Evolutionary conservation across 306 rosid species (phyloP).

Genomic region (Inga laurina): DNA sequence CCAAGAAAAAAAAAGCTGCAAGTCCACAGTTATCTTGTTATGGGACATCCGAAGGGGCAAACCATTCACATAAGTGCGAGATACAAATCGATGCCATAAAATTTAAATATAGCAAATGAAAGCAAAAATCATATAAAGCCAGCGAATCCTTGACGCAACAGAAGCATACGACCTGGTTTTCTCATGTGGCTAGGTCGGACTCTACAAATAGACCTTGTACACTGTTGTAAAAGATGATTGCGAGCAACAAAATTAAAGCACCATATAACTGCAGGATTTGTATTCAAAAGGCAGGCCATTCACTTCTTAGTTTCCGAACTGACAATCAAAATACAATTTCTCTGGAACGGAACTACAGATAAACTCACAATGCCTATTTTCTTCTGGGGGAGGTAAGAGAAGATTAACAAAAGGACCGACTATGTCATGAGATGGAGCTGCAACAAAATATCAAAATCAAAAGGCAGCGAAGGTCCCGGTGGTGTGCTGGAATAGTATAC

Average conservation of each 20-base stretch:
- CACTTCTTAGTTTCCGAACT: conserved; percentile 37
- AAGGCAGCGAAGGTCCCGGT: conserved; percentile 32
- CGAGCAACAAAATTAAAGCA: background rate
- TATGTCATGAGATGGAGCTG: conserved; percentile 41
- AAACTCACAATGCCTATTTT: conserved; percentile 38
- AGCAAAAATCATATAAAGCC: background rate
- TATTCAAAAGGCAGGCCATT: conserved; percentile 32
- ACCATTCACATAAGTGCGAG: background rate
- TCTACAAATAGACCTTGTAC: background rate
- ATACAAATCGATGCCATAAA: background rate
- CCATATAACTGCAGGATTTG: conserved; percentile 6
- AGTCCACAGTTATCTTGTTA: background rate
- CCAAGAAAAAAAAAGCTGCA: background rate
- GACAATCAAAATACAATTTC: conserved; percentile 34
- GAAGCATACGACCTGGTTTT: background rate
- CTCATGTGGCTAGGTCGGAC: background rate
- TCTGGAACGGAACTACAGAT: conserved; percentile 36
- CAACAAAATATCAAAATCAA: conserved; percentile 20
- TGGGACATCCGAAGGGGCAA: background rate
- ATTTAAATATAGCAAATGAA: background rate
- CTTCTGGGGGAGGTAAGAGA: conserved; percentile 29
- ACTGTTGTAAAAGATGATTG: background rate
- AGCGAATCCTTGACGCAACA: background rate
- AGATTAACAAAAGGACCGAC: conserved; percentile 35
- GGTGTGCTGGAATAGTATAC: conserved; percentile 40